Evolutionary conservation across 208 protist species (phyloP).

Genomic region (Wallacemonas sp.): DNA sequence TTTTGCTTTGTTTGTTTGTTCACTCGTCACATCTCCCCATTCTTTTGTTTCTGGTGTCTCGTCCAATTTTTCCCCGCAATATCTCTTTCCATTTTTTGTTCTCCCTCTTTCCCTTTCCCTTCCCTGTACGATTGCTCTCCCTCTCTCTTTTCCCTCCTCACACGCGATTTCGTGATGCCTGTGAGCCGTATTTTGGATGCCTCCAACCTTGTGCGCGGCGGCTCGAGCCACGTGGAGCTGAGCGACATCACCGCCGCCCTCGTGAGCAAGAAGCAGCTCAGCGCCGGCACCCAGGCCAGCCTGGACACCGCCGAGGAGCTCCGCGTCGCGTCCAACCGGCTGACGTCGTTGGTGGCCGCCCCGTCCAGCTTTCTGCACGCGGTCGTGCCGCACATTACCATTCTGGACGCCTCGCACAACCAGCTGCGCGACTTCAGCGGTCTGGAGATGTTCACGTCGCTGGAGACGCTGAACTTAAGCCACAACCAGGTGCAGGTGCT

Average conservation of each 20-base stretch:
- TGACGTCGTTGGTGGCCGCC: slow-evolving; percentile 35
- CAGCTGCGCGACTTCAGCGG: slow-evolving; percentile 54
- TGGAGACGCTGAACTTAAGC: slow-evolving; percentile 79
- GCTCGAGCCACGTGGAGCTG: slow-evolving; percentile 23
- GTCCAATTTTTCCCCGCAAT: neutral
- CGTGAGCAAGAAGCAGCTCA: slow-evolving; percentile 1
- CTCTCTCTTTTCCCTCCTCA: slow-evolving; percentile 3
- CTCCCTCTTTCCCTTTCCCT: no score
- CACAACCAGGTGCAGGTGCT: slow-evolving; percentile 71
- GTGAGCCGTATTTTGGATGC: slow-evolving; percentile 31
- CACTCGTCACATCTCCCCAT: neutral
- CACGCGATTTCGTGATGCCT: neutral
- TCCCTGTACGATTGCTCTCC: neutral
- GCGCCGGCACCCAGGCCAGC: neutral
- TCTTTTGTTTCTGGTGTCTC: slow-evolving; percentile 4
- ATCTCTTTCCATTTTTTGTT: no score
- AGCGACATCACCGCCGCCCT: slow-evolving; percentile 27
- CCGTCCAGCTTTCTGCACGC: slow-evolving; percentile 30
- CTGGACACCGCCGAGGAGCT: slow-evolving; percentile 2
- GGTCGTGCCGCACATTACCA: slow-evolving; percentile 51
- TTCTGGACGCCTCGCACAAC: slow-evolving; percentile 73
- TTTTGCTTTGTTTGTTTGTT: neutral
- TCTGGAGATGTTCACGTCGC: slow-evolving; percentile 54
- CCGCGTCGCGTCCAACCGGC: slow-evolving; percentile 15
- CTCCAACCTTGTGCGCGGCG: slow-evolving; percentile 23